Conservation (phyloP, 805 yeast species). For the Henningerozyma blattae region DNA sequence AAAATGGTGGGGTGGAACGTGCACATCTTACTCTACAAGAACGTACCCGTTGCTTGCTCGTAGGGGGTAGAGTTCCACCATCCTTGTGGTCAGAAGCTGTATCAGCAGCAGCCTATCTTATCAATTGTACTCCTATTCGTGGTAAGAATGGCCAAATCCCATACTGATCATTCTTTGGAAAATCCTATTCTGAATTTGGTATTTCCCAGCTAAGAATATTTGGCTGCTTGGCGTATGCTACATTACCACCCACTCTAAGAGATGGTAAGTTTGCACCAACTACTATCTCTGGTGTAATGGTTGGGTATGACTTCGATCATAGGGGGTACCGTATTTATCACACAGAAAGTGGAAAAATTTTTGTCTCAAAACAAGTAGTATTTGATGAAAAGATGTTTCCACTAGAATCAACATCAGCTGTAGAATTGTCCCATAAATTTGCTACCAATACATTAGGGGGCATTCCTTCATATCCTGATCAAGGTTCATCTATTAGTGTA, state of each 20-base stretch:
- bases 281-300: constrained; percentile 1
- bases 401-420: neutral
- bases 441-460: constrained; percentile 1
- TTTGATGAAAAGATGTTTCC: constrained; percentile 6
- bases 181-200: neutral
- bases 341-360: neutral
- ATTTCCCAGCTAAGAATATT: constrained; percentile 3
- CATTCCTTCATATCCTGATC: neutral
- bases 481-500: constrained; percentile 1
- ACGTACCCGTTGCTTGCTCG: constrained; percentile 2
- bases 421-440: constrained; percentile 1
- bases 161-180: constrained; percentile 1
- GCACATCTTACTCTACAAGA: constrained; percentile 8
- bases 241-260: constrained; percentile 1
- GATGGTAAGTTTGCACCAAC: constrained; percentile 3
- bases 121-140: constrained; percentile 3
- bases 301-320: constrained; percentile 2
- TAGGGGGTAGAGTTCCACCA: constrained; percentile 6
- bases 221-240: constrained; percentile 9
- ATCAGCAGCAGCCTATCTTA: constrained; percentile 3
- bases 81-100: constrained; percentile 11
- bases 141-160: constrained; percentile 1
- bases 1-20: constrained; percentile 11
- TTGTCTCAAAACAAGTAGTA: constrained; percentile 1
- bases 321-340: constrained; percentile 3